Conservation (phyloP, 148 eudicot genomes). For the Rhododendron kiyosumense region DNA sequence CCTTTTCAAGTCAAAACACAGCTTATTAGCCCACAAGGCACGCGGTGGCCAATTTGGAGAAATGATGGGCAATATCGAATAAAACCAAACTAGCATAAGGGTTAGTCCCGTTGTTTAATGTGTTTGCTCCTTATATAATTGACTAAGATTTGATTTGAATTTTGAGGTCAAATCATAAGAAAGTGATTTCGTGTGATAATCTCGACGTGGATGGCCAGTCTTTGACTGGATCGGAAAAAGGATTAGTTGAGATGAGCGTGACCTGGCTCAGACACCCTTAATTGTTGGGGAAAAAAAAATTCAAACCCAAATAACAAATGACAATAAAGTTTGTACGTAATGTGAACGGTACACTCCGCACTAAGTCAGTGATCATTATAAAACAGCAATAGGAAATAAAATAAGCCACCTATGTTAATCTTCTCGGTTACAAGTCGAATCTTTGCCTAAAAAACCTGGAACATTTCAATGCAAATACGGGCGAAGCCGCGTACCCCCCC, state of each 20-base stretch:
- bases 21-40: background rate
- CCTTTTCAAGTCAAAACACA: background rate
- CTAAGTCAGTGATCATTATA: background rate
- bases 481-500: background rate
- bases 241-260: too few relatives aligned
- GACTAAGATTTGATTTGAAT: background rate
- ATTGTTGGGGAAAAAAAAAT: background rate
- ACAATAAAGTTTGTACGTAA: background rate
- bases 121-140: background rate
- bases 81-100: background rate
- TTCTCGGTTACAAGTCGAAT: background rate
- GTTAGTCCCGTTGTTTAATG: background rate
- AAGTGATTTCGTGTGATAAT: too few relatives aligned
- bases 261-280: too few relatives aligned
- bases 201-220: too few relatives aligned
- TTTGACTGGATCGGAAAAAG: too few relatives aligned
- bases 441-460: background rate
- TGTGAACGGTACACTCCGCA: background rate
- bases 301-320: background rate
- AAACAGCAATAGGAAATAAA: background rate
- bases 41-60: background rate
- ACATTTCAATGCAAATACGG: background rate
- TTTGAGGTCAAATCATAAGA: too few relatives aligned
- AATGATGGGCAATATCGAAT: background rate
- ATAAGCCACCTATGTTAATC: background rate